Base-by-base conservation (phyloP, 2,329 filamentous ascomycete species). In the Sarocladiaceae sp. region DNA sequence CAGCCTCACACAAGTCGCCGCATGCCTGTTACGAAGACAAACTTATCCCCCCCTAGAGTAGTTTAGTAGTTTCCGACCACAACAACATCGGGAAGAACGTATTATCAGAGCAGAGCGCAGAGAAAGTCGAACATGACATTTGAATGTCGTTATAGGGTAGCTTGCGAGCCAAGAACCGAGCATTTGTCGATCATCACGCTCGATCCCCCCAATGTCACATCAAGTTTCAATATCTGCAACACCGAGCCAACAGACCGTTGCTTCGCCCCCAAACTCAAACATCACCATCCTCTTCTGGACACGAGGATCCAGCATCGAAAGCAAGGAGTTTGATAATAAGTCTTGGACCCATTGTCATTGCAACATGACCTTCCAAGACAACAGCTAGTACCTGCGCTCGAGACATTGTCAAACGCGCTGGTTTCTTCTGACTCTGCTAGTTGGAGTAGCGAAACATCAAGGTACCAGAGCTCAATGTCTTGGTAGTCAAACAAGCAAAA, bases 201-300 rank as follows among this genome's bases (percentile, higher is more conserved):
- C n/a, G n/a, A n/a, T n/a, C n/a, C n/a, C 17, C 20, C 17, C 28
- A 8, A 8, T 31, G 28, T 15, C 28, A 8, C 15, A 36, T 36
- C 33, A 8, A 36, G 33, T 36, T 36, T 36, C 33, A 36, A 36
- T n/a, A n/a, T 28, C 20, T 3, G 11, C 20, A 29, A 33, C 44
- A 5, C 17, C 4, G 22, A 22, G 22, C 44, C 44, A 48, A 48
- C 44, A 31, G 44, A 48, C 10, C 44, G 44, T 48, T 48, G 33
- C 44, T 31, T 48, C 44, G 28, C 22, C 40, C 40, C 10, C 4
- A 44, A 44, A 20, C 22, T 22, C 17, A 44, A 44, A 26, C 5
- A 37, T 26, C 40, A 44, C 40, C 40, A 44, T 22, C 40, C 23
- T 22, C 40, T 44, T 33, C 44, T 26, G n/a, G 44, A 26, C 26